These are phyloP conservation scores for Stentor roeselii DNA, from an alignment of 73 alveolate species.

Conservation along the genomic window DNA sequence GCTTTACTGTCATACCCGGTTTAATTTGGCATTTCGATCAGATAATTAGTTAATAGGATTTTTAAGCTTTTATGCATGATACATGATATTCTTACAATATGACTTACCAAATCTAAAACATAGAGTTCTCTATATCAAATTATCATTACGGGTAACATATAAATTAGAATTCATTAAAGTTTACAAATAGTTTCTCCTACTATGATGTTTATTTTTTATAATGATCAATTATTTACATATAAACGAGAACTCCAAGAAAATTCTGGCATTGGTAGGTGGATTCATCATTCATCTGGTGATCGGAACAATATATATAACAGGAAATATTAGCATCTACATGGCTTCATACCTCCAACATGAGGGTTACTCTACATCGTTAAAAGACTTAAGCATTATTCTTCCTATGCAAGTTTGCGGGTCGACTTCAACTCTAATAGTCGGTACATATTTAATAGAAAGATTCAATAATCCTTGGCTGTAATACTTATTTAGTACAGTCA, in stretches of 20 bases:
- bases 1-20: neutral
- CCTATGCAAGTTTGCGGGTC: slow-evolving; percentile 1
- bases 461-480: slow-evolving; percentile 16
- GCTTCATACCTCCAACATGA: neutral
- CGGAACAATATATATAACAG: slow-evolving; percentile 10
- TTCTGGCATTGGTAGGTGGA: neutral
- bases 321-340: slow-evolving; percentile 14
- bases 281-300: neutral
- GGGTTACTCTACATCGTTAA: neutral
- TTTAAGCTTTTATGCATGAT: too few relatives aligned
- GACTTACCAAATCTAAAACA: too few relatives aligned
- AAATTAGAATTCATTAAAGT: too few relatives aligned
- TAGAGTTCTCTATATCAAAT: too few relatives aligned
- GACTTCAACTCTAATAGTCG: neutral
- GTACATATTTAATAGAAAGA: neutral
- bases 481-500: neutral
- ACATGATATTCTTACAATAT: too few relatives aligned
- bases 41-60: neutral
- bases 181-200: too few relatives aligned
- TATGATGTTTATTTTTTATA: too few relatives aligned
- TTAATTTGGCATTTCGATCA: slow-evolving; percentile 18
- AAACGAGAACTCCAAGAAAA: too few relatives aligned
- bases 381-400: neutral
- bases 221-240: too few relatives aligned
- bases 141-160: too few relatives aligned